phyloP scores from a whole-genome alignment of 805 yeast genomes.

The Zygotorulaspora chibaensis region DNA sequence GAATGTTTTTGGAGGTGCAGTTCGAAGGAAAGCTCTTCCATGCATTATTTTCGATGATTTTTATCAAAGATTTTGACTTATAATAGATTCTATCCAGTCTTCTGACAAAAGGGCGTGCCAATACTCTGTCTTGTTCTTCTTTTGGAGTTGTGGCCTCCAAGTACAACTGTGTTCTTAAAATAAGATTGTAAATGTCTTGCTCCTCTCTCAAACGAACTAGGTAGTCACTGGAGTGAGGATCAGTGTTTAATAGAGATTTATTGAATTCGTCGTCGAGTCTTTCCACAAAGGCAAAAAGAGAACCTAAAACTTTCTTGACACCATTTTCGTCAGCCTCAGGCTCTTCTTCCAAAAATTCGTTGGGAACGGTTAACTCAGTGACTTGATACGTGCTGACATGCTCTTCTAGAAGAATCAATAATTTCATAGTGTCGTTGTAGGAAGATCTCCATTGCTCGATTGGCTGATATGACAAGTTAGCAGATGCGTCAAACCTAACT shows the following conservation, averaged over 20 bases:
- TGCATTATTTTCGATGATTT: slow-evolving; percentile 64
- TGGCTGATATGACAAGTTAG: slow-evolving; percentile 69
- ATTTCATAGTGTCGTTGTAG: slow-evolving; percentile 53
- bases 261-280: slow-evolving; percentile 93
- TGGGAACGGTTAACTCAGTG: slow-evolving; percentile 63
- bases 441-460: slow-evolving; percentile 73
- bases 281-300: slow-evolving; percentile 81
- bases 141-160: slow-evolving; percentile 59
- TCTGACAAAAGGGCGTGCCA: slow-evolving; percentile 71
- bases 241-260: slow-evolving; percentile 79
- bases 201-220: slow-evolving; percentile 88
- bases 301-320: slow-evolving; percentile 71
- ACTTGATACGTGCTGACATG: slow-evolving; percentile 58
- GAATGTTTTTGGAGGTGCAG: slow-evolving; percentile 27
- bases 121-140: slow-evolving; percentile 47
- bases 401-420: slow-evolving; percentile 66
- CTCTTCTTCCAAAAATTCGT: slow-evolving; percentile 75
- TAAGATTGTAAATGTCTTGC: slow-evolving; percentile 62
- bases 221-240: slow-evolving; percentile 94
- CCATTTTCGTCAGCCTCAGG: slow-evolving; percentile 60
- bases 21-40: slow-evolving; percentile 50
- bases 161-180: slow-evolving; percentile 83
- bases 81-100: slow-evolving; percentile 90
- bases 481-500: slow-evolving; percentile 75
- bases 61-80: slow-evolving; percentile 76